Evolutionary conservation across 148 eudicot genomes (phyloP).

Genomic region (Persicaria maculosa): DNA sequence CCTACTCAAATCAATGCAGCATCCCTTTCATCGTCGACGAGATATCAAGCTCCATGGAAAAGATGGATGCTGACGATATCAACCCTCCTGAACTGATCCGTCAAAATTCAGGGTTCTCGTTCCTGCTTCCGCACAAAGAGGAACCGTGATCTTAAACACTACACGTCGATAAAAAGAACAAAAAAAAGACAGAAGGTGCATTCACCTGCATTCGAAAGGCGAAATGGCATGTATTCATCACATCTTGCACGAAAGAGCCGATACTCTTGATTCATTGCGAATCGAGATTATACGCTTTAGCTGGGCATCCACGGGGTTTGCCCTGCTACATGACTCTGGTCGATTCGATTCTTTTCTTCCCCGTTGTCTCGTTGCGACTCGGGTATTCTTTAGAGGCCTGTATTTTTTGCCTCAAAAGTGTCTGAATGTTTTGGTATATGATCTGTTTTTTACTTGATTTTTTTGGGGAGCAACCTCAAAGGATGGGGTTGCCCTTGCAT

Average conservation of each 20-base stretch:
- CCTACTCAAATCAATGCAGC: conserved; percentile 34
- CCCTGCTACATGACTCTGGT: background rate
- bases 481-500: conserved; percentile 12
- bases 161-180: background rate
- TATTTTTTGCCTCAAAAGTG: conserved; percentile 11
- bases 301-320: background rate
- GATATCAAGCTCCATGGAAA: conserved; percentile 74
- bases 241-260: background rate
- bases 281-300: background rate
- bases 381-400: conserved; percentile 10
- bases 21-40: conserved; percentile 94
- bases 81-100: conserved; percentile 86
- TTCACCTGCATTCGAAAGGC: background rate
- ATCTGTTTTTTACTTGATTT: background rate
- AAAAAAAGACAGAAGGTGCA: background rate
- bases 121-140: conserved; percentile 59
- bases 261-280: background rate
- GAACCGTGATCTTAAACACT: background rate
- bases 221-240: background rate
- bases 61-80: conserved; percentile 56
- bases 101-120: conserved; percentile 82
- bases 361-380: background rate
- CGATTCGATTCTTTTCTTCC: conserved; percentile 1
- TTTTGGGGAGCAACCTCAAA: conserved; percentile 1
- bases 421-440: conserved; percentile 8